Conservation (phyloP, 1,284 basidiomycete species). For the Sporisorium iseilematis-ciliati region DNA sequence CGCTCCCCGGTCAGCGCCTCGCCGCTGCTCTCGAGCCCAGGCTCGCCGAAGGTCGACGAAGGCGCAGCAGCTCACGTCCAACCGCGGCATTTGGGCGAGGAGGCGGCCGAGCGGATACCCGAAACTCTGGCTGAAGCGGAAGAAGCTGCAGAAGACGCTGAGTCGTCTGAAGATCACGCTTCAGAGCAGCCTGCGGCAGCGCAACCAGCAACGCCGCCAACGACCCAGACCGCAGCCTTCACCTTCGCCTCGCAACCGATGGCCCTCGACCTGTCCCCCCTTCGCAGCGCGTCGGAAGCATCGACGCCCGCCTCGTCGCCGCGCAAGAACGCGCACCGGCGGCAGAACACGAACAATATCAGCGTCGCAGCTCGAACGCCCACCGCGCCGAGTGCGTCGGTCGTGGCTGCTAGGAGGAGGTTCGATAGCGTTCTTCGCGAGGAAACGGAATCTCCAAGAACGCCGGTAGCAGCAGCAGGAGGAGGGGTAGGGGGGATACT, state of each 20-base stretch:
- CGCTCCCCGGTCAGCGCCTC: slow-evolving; percentile 8
- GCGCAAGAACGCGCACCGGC: slow-evolving; percentile 39
- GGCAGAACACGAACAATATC: slow-evolving; percentile 42
- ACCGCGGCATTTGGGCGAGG: slow-evolving; percentile 29
- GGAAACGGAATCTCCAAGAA: slow-evolving; percentile 14
- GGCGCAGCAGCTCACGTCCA: slow-evolving; percentile 15
- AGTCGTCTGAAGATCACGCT: not conserved
- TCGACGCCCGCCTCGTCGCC: slow-evolving; percentile 45
- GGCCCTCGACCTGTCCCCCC: slow-evolving; percentile 39
- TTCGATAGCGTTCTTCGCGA: slow-evolving; percentile 19
- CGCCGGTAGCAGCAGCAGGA: slow-evolving; percentile 14
- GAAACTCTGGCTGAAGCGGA: slow-evolving; percentile 32
- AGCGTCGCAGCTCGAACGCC: slow-evolving; percentile 25
- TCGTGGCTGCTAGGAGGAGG: slow-evolving; percentile 22
- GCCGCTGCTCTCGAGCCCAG: slow-evolving; percentile 18
- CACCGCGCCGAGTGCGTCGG: slow-evolving; percentile 23
- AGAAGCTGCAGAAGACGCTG: slow-evolving; percentile 16
- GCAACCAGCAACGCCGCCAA: slow-evolving; percentile 17
- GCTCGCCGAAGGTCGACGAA: slow-evolving; percentile 38
- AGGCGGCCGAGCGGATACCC: slow-evolving; percentile 24
- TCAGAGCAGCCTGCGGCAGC: not conserved
- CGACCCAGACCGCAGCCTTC: slow-evolving; percentile 16
- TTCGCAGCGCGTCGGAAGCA: slow-evolving; percentile 12
- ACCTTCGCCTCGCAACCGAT: slow-evolving; percentile 40
- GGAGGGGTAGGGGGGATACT: slow-evolving; percentile 18